phyloP scores from a whole-genome alignment of 306 rosid species.

The Trifolium repens region DNA sequence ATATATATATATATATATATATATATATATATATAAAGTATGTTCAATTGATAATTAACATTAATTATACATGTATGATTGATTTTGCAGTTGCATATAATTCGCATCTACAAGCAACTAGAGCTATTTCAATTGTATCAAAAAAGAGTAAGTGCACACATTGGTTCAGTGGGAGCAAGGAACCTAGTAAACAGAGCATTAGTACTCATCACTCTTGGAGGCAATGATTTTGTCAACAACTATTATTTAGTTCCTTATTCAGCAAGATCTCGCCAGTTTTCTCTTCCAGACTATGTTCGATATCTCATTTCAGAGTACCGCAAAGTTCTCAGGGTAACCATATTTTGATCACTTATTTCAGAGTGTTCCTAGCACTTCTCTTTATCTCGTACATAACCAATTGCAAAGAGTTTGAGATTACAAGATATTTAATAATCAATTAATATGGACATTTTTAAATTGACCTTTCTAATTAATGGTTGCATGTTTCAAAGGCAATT shows the following conservation, averaged over 20 bases:
- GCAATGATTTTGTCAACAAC: slow-evolving; percentile 91
- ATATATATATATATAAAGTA: no score
- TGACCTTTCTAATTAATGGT: background rate
- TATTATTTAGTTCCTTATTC: slow-evolving; percentile 81
- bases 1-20: no score
- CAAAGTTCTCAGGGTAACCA: slow-evolving; percentile 58
- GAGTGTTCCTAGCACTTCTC: no score
- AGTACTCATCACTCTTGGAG: slow-evolving; percentile 77
- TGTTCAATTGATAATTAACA: background rate
- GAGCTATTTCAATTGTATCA: slow-evolving; percentile 67
- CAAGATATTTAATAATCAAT: background rate
- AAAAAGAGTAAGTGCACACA: slow-evolving; percentile 55
- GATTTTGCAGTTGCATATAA: slow-evolving; percentile 68
- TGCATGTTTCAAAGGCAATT: background rate
- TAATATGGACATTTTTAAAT: background rate
- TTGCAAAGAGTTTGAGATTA: background rate
- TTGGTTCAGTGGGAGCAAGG: slow-evolving; percentile 53
- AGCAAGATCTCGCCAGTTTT: slow-evolving; percentile 80
- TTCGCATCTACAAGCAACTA: slow-evolving; percentile 64
- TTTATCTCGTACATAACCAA: background rate
- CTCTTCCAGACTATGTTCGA: slow-evolving; percentile 79
- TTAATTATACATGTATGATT: background rate
- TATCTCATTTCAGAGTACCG: slow-evolving; percentile 74
- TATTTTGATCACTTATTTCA: no score
- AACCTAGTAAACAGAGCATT: slow-evolving; percentile 63